These are phyloP conservation scores for Penicillium sp. DNA, from an alignment of 2,329 filamentous ascomycete genomes.

Conservation along the genomic window DNA sequence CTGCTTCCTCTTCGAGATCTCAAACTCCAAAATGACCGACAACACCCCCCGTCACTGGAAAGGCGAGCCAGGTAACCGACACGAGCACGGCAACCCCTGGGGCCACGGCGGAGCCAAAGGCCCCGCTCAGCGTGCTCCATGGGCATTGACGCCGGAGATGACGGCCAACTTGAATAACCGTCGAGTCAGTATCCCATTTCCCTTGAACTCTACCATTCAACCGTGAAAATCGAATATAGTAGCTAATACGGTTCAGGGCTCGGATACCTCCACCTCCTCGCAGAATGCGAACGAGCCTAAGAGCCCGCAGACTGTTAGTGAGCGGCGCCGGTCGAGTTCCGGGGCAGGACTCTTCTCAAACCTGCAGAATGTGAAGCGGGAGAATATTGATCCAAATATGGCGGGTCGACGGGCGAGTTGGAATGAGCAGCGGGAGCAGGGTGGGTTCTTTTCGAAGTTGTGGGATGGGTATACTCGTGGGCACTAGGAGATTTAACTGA, in stretches of 20 bases:
- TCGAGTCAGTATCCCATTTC: constrained; percentile 23
- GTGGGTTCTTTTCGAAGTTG: constrained; percentile 39
- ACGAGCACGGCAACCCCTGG: constrained; percentile 40
- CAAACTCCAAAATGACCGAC: constrained; percentile 22
- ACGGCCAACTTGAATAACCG: constrained; percentile 12
- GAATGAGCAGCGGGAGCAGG: constrained; percentile 42
- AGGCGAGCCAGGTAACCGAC: constrained; percentile 31
- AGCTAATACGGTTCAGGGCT: constrained; percentile 18
- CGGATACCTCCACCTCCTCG: constrained; percentile 30
- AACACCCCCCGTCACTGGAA: constrained; percentile 36
- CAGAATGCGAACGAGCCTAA: neutral
- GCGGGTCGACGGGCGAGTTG: constrained; percentile 42
- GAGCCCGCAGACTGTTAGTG: constrained; percentile 11
- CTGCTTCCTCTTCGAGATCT: constrained; percentile 2
- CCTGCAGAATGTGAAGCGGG: constrained; percentile 47
- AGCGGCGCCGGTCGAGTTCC: constrained; percentile 32
- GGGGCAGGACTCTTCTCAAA: constrained; percentile 27
- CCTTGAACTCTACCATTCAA: too few relatives aligned
- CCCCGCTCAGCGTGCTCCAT: constrained; percentile 21
- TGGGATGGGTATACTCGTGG: constrained; percentile 44
- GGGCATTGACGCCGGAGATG: constrained; percentile 20
- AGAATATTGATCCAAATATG: constrained; percentile 35
- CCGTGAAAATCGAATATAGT: too few relatives aligned
- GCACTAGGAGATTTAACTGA: constrained; percentile 2
- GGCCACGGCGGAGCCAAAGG: constrained; percentile 31